These are phyloP conservation scores for Cucumis hystrix DNA, from an alignment of 306 rosid genomes.

Conservation along the genomic window DNA sequence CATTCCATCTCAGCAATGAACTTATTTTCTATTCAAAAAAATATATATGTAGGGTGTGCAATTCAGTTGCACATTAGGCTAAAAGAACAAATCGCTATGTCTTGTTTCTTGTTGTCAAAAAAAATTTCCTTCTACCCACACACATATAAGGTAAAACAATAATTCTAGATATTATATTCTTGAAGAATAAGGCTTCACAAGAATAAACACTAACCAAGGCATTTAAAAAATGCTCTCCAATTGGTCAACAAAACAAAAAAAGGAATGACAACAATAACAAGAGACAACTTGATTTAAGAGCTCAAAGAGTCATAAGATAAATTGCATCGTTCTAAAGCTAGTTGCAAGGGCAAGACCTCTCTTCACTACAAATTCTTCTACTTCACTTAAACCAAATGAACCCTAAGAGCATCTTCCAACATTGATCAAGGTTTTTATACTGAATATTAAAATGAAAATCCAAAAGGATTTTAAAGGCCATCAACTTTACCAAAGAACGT, in stretches of 20 bases:
- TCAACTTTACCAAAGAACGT: not conserved
- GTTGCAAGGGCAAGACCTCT: not conserved
- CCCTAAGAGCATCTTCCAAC: not conserved
- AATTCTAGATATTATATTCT: not conserved
- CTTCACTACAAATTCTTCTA: not conserved
- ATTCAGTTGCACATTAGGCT: not conserved
- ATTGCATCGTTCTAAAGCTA: not conserved
- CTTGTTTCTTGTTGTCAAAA: not conserved
- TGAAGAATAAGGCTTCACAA: not conserved
- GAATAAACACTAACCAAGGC: not conserved
- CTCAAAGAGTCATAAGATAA: not conserved
- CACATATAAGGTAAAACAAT: not conserved
- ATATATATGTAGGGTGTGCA: not conserved
- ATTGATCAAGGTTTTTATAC: not conserved
- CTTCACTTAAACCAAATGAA: not conserved
- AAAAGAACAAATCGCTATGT: not conserved
- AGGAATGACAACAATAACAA: not conserved
- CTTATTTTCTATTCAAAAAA: not conserved
- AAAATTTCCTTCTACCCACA: too few relatives aligned
- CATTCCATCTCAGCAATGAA: too few relatives aligned
- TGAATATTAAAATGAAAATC: not conserved
- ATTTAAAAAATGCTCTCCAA: not conserved
- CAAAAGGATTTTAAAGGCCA: not conserved
- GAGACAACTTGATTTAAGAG: not conserved
- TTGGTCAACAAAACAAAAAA: not conserved